These are phyloP conservation scores for Enterocytospora artemiae DNA, from an alignment of 371 early-diverging fungal species.

Conservation along the genomic window DNA sequence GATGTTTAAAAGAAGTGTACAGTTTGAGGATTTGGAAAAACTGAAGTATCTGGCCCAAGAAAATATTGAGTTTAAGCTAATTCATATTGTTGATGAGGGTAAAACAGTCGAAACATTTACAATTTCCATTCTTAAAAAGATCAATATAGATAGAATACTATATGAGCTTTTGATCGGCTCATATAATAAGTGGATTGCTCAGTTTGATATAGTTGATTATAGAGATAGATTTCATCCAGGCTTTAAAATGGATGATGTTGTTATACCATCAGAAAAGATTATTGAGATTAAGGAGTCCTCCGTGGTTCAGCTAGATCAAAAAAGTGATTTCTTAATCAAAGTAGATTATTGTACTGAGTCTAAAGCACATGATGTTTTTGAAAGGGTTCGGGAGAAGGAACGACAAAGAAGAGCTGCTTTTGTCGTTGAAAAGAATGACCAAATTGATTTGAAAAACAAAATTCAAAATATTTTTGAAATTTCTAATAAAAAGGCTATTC, in stretches of 20 bases:
- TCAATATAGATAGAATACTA: slow-evolving; percentile 26
- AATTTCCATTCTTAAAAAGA: slow-evolving; percentile 12
- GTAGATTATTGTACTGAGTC: no score
- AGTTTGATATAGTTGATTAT: neutral
- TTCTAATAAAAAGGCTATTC: slow-evolving; percentile 27
- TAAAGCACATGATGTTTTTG: slow-evolving; percentile 41
- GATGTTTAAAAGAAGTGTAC: slow-evolving; percentile 25
- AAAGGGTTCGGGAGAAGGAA: slow-evolving; percentile 55
- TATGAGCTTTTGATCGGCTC: slow-evolving; percentile 4
- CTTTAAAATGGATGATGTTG: slow-evolving; percentile 16
- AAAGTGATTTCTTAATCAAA: no score
- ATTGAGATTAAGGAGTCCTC: slow-evolving; percentile 1
- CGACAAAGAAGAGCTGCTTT: slow-evolving; percentile 47
- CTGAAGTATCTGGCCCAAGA: slow-evolving; percentile 21
- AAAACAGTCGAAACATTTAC: slow-evolving; percentile 32
- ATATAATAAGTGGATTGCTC: slow-evolving; percentile 5
- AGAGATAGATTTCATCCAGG: slow-evolving; percentile 15
- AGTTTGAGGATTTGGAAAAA: slow-evolving; percentile 26
- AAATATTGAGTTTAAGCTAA: slow-evolving; percentile 18
- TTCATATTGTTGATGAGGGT: slow-evolving; percentile 23
- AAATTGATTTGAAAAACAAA: slow-evolving; percentile 19
- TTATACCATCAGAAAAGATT: neutral
- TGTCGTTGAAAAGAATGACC: slow-evolving; percentile 41
- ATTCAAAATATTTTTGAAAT: slow-evolving; percentile 22
- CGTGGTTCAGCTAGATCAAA: no score